Percentiles rank a stretch among this genome's conserved stretches.
Conservation (phyloP, 805 yeast species). For the Metschnikowia matae region DNA sequence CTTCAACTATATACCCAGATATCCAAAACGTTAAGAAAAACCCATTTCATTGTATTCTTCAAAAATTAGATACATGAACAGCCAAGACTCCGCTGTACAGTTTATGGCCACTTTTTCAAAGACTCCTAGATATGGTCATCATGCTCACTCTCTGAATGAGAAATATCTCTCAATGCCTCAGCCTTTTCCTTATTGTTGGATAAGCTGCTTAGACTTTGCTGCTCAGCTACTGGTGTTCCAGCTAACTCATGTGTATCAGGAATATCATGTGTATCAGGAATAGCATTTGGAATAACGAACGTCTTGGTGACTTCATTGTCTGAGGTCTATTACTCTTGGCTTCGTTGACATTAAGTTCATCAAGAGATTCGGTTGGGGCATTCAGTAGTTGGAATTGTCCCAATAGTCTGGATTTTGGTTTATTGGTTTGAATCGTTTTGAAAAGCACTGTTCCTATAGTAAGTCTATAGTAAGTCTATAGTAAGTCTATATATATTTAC, state of each 20-base stretch:
- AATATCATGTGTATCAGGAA: no score
- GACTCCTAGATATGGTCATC: neutral
- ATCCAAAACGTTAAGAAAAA: neutral
- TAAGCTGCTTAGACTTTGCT: neutral
- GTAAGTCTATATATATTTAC: no score
- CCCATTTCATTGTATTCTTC: neutral
- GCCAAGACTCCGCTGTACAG: neutral
- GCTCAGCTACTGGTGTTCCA: neutral
- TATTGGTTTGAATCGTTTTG: no score
- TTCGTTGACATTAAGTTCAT: neutral
- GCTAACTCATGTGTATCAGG: neutral
- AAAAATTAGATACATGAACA: neutral
- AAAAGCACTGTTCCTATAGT: no score
- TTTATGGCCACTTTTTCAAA: neutral
- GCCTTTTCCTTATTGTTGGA: neutral
- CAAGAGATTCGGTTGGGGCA: neutral
- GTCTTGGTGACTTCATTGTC: neutral
- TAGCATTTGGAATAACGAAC: neutral
- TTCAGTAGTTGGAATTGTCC: neutral
- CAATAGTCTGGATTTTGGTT: no score
- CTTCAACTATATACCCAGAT: constrained; percentile 5
- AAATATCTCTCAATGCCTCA: neutral
- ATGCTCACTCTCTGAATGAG: neutral
- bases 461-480: no score
- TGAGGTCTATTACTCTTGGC: neutral